These are phyloP conservation scores for Chalciporus sphaerocephalus DNA, from an alignment of 768 basidiomycete species.

Conservation along the genomic window DNA sequence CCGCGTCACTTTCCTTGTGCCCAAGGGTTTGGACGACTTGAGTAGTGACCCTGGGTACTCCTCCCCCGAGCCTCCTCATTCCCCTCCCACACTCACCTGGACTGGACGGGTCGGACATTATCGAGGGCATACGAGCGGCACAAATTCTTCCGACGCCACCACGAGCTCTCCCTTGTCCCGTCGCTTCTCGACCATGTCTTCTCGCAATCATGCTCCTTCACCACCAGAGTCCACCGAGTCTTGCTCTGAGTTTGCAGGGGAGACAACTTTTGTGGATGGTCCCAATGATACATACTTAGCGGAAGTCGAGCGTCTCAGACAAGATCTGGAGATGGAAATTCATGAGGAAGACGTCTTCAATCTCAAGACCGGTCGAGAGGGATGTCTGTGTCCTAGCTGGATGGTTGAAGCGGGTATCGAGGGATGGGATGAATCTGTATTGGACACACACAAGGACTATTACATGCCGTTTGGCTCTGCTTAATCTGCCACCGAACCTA, in stretches of 20 bases:
- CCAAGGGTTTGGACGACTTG: neutral
- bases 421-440: slow-evolving; percentile 9
- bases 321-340: neutral
- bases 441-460: neutral
- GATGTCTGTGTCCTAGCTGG: slow-evolving; percentile 8
- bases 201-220: neutral
- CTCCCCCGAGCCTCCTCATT: neutral
- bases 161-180: neutral
- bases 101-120: neutral
- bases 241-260: neutral
- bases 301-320: neutral
- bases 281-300: neutral
- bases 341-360: slow-evolving; percentile 1
- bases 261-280: neutral
- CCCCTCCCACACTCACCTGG: neutral
- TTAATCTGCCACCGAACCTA: neutral
- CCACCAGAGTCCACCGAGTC: neutral
- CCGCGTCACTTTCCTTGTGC: neutral
- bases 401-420: slow-evolving; percentile 4
- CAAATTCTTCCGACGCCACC: neutral
- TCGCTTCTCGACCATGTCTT: neutral
- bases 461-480: neutral
- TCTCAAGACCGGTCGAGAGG: slow-evolving; percentile 2
- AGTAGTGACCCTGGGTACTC: neutral
- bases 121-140: neutral